These are phyloP conservation scores for Scenedesmus sp. DNA, from an alignment of 163 green algal genomes.

Conservation along the genomic window DNA sequence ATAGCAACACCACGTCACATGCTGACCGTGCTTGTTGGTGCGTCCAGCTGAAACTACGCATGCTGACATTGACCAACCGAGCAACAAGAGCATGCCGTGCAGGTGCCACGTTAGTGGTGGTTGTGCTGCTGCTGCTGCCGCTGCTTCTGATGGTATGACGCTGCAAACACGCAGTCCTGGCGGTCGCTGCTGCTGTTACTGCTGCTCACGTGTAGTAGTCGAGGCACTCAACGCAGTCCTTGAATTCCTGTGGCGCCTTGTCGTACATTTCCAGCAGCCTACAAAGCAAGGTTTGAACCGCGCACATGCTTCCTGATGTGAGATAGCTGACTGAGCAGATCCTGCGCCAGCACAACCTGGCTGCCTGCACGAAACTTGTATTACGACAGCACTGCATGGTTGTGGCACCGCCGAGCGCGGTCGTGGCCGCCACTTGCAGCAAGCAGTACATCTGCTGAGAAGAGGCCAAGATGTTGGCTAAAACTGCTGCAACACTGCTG, in stretches of 20 bases:
- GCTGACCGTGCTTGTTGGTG: background rate
- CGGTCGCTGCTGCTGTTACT: background rate
- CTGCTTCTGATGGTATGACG: background rate
- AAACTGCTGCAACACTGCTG: background rate
- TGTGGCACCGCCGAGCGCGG: too few species aligned
- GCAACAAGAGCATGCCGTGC: background rate
- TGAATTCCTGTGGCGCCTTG: constrained; percentile 54
- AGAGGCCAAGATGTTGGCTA: background rate
- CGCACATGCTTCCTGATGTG: background rate
- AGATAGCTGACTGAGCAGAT: too few species aligned
- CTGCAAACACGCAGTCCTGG: background rate
- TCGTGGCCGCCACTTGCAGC: too few species aligned
- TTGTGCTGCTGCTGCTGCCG: constrained; percentile 6
- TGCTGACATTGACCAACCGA: too few species aligned
- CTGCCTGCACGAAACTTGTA: too few species aligned
- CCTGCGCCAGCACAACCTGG: too few species aligned
- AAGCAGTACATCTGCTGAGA: too few species aligned
- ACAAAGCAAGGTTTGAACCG: background rate
- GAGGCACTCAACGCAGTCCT: constrained; percentile 54
- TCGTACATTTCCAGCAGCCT: constrained; percentile 54
- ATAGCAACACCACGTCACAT: background rate
- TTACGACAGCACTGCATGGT: too few species aligned
- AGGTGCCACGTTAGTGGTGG: background rate
- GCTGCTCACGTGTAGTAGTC: constrained; percentile 57
- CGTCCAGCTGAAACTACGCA: background rate